Evolutionary conservation across 441 rosid species (phyloP).

Genomic region (Gossypium schwendimanii): DNA sequence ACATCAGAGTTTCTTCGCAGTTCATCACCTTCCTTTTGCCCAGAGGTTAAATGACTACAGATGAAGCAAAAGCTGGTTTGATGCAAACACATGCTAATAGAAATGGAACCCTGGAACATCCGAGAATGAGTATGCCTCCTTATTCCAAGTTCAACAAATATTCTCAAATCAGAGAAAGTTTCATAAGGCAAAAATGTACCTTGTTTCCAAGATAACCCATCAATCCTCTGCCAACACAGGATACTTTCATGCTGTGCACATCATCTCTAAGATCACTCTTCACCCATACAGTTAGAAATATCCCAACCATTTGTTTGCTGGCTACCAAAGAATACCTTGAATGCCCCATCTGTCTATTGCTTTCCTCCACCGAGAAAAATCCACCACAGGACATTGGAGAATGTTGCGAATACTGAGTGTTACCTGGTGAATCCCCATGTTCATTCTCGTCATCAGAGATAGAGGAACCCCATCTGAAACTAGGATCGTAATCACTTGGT

Average conservation of each 20-base stretch:
- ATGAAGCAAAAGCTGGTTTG: slow-evolving; percentile 96
- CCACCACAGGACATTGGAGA: slow-evolving; percentile 35
- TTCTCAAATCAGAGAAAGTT: slow-evolving; percentile 9
- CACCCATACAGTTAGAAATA: slow-evolving; percentile 66
- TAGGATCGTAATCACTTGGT: slow-evolving; percentile 45
- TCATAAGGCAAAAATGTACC: slow-evolving; percentile 27
- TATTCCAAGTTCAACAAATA: slow-evolving; percentile 7
- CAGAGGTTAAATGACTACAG: slow-evolving; percentile 95
- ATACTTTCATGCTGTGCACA: slow-evolving; percentile 57
- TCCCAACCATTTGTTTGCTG: slow-evolving; percentile 79
- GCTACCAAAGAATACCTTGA: slow-evolving; percentile 62
- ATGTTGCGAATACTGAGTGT: slow-evolving; percentile 16
- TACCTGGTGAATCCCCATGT: slow-evolving; percentile 40
- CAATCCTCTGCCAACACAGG: slow-evolving; percentile 77
- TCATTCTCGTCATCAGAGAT: slow-evolving; percentile 59
- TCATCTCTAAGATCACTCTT: slow-evolving; percentile 56
- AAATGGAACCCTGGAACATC: slow-evolving; percentile 71
- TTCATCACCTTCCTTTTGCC: slow-evolving; percentile 98
- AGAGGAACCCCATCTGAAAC: slow-evolving; percentile 48
- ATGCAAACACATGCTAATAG: slow-evolving; percentile 95
- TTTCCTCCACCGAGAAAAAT: slow-evolving; percentile 37
- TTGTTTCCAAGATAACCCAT: slow-evolving; percentile 90
- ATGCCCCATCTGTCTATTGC: slow-evolving; percentile 30
- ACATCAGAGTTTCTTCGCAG: slow-evolving; percentile 91
- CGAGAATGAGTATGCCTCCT: slow-evolving; percentile 22